Evolutionary conservation across 2,329 filamentous ascomycete species (phyloP), one percentile per base, ranked within the genome.

Genomic region (Pseudocercospora musae): DNA sequence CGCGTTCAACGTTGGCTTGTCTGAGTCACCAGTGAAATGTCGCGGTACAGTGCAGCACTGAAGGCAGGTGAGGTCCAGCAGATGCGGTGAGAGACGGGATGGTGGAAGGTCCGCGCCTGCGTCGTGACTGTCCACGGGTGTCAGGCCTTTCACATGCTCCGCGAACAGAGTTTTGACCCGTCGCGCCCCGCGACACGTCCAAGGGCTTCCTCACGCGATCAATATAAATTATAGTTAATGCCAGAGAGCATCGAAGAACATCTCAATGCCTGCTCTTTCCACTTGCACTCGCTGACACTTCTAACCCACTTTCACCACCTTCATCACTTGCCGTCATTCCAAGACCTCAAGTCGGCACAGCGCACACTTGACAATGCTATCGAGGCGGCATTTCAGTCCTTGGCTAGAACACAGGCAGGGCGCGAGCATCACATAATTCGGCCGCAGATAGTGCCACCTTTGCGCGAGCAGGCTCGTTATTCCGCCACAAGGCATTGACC

Each of bases 81-180:
- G 33, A 15, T 57, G 54, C 31, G 37, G 54, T 44, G 54, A 46
- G 18, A 27, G n/a, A 53, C 10, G n/a, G n/a, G n/a, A n/a, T n/a
- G 2, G 29, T 31, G 29, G 50, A 10, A 20, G 42, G n/a, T 21
- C n/a, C 42, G 15, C 42, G 54, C 31, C 20, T 44, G 20, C 5
- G 37, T 18, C 37, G n/a, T n/a, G n/a, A n/a, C n/a, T n/a, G n/a
- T n/a, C n/a, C n/a, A n/a, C n/a, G n/a, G n/a, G n/a, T 57, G 40
- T 57, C 54, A 57, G 54, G 15, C 42, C 9, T 57, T 57, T 57
- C 54, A 57, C 54, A 57, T 57, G 54, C 42, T 57, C 27, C 23
- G 11, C 33, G 3, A 37, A 11, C 27, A 46, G 40, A 46, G 11
- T 57, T 46, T 18, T 5, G 31, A 29, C 54, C 23, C 31, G 25